Conservation (phyloP, 2,329 filamentous ascomycete genomes). For the Rugonectria rugulosa region DNA sequence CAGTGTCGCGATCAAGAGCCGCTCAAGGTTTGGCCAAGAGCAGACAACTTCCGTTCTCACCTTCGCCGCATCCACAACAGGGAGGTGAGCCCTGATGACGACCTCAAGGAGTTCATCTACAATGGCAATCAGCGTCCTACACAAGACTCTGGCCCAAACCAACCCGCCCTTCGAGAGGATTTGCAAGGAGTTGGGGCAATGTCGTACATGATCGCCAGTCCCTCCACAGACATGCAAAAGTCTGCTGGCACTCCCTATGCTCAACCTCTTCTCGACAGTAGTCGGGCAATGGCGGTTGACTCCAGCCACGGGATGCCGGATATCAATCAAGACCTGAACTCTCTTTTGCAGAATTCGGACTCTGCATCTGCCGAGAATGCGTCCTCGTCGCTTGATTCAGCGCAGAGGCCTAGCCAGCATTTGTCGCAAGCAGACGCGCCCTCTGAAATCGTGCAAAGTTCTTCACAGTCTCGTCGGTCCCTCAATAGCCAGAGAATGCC, state of each 20-base stretch:
- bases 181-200: constrained; percentile 41
- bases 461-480: not conserved
- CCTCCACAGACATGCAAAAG: constrained; percentile 22
- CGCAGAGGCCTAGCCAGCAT: constrained; percentile 28
- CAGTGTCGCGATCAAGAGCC: constrained; percentile 32
- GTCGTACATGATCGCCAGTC: constrained; percentile 29
- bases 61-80: constrained; percentile 71
- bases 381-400: constrained; percentile 21
- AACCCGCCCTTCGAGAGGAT: constrained; percentile 28
- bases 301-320: constrained; percentile 14
- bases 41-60: constrained; percentile 89
- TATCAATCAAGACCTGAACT: constrained; percentile 8
- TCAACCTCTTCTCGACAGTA: constrained; percentile 8
- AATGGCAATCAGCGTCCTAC: constrained; percentile 21
- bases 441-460: constrained; percentile 9
- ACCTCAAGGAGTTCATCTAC: constrained; percentile 47
- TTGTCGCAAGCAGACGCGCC: constrained; percentile 26
- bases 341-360: constrained; percentile 16
- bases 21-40: constrained; percentile 77
- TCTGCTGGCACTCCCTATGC: constrained; percentile 14
- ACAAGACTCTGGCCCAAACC: not conserved
- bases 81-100: constrained; percentile 45
- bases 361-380: constrained; percentile 26
- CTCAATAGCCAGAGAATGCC: not conserved
- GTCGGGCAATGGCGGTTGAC: not conserved